Evolutionary conservation across 345 rosid genomes (phyloP).

Genomic region (Stellera chamaejasme): DNA sequence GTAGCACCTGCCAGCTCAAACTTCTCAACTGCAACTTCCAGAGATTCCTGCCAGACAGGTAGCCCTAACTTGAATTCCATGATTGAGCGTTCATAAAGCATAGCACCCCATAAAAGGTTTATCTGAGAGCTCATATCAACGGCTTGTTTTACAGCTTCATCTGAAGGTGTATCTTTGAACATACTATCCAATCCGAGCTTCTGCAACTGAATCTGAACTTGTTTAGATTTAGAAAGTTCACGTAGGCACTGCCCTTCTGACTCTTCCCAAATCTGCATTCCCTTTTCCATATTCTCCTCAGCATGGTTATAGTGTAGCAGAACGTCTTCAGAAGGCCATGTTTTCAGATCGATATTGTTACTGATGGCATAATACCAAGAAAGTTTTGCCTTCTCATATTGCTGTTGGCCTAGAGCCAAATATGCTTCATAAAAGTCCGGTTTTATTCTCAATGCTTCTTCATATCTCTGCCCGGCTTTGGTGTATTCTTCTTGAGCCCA

Average conservation of each 20-base stretch:
- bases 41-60: conserved; percentile 63
- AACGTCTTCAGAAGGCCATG: conserved; percentile 50
- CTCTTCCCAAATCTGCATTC: conserved; percentile 63
- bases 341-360: conserved; percentile 43
- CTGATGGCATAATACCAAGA: conserved; percentile 72
- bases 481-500: conserved; percentile 47
- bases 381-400: conserved; percentile 86
- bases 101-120: conserved; percentile 67
- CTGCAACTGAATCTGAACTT: no score
- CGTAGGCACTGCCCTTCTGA: conserved; percentile 25
- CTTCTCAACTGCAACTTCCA: conserved; percentile 75
- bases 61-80: conserved; percentile 74
- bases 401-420: conserved; percentile 70
- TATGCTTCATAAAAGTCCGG: conserved; percentile 67
- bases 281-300: conserved; percentile 65
- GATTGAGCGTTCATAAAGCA: conserved; percentile 78
- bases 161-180: conserved; percentile 32
- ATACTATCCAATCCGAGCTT: conserved; percentile 29
- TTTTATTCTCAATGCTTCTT: conserved; percentile 71
- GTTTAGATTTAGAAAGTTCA: conserved; percentile 18
- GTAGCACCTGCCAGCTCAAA: conserved; percentile 73
- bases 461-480: conserved; percentile 55
- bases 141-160: conserved; percentile 46
- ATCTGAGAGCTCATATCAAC: conserved; percentile 47
- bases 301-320: conserved; percentile 57